These are phyloP conservation scores for Bruguiera sexangula DNA, from an alignment of 345 rosid species.

Conservation along the genomic window DNA sequence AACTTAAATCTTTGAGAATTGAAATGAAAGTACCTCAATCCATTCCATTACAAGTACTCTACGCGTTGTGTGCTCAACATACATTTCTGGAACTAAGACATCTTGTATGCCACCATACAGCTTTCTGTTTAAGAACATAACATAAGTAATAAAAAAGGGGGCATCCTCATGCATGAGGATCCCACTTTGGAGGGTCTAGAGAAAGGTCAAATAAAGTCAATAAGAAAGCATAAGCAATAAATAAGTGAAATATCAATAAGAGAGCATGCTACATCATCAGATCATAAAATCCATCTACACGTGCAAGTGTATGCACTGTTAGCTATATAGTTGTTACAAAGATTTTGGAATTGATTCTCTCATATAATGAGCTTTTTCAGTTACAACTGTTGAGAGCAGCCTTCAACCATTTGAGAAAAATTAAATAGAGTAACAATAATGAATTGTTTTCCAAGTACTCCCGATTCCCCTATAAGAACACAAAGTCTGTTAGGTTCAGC, in stretches of 20 bases:
- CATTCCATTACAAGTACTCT: conserved; percentile 93
- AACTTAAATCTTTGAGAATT: not conserved
- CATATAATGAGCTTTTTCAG: not conserved
- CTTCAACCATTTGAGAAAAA: not conserved
- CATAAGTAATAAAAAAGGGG: not conserved
- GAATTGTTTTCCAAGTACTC: not conserved
- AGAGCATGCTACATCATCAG: not conserved
- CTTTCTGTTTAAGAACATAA: conserved; percentile 45
- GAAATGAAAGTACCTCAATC: conserved; percentile 64
- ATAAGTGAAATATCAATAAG: too few relatives aligned
- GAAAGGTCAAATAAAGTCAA: too few relatives aligned
- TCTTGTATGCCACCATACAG: conserved; percentile 72
- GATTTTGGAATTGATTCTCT: not conserved
- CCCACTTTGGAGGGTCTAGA: too few relatives aligned
- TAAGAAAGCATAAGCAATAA: not conserved
- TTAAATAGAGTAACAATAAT: not conserved
- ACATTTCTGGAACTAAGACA: conserved; percentile 84
- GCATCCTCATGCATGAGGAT: too few relatives aligned
- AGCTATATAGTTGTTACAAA: not conserved
- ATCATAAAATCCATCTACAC: too few relatives aligned
- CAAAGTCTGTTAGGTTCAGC: not conserved
- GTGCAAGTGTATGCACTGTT: not conserved
- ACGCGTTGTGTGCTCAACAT: conserved; percentile 70
- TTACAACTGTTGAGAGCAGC: not conserved
- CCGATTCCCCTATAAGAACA: not conserved